Evolutionary conservation across 2,329 filamentous ascomycete species (phyloP).

Genomic region (Chaetomium olivaceum): DNA sequence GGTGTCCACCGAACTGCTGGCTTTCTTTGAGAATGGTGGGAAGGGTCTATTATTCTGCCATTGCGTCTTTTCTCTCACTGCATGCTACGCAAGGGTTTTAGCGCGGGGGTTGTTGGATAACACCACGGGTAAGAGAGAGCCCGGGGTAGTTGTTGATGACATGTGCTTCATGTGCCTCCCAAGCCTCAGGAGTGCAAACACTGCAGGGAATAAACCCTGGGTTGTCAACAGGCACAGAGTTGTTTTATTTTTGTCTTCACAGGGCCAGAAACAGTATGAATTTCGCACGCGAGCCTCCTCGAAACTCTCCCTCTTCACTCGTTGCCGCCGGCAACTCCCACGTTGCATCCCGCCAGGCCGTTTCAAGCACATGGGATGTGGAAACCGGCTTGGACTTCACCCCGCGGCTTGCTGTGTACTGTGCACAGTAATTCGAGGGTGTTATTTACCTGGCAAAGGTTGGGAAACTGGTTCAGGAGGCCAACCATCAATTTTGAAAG

Average conservation of each 20-base stretch:
- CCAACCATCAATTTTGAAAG: neutral
- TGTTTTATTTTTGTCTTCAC: neutral
- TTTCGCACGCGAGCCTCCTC: neutral
- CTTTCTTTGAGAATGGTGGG: neutral
- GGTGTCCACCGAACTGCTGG: constrained; percentile 10
- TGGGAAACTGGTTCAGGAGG: neutral
- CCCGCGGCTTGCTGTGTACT: neutral
- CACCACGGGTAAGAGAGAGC: neutral
- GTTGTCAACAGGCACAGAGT: neutral
- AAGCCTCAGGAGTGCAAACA: neutral
- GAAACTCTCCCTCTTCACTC: neutral
- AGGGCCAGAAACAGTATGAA: neutral
- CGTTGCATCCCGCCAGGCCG: neutral
- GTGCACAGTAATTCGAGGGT: neutral
- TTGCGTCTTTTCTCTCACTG: constrained; percentile 3
- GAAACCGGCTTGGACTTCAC: neutral
- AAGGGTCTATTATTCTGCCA: neutral
- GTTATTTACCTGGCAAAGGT: neutral
- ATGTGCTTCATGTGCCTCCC: constrained; percentile 25
- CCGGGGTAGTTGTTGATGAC: constrained; percentile 13
- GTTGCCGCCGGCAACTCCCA: neutral
- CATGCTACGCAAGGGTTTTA: constrained; percentile 4
- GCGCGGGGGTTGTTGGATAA: neutral
- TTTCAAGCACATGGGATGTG: neutral
- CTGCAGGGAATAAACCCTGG: neutral